A percentile compares a stretch with the other conserved stretches of the same genome.
These are phyloP conservation scores for Diaporthe caulivora DNA, from an alignment of 2,329 filamentous ascomycete species.

Conservation along the genomic window DNA sequence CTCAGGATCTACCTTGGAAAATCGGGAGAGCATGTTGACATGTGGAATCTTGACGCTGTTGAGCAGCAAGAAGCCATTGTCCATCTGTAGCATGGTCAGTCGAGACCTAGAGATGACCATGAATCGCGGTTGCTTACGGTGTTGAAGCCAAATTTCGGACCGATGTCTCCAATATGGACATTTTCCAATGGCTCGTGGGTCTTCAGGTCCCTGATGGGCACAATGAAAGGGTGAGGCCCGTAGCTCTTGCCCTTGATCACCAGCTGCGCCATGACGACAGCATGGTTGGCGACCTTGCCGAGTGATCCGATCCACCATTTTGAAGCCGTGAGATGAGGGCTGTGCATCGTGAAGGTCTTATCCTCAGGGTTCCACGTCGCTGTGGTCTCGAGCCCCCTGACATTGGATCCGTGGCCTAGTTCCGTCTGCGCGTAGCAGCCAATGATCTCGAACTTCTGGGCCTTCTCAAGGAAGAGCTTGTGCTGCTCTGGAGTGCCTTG, in stretches of 20 bases:
- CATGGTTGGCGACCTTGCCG: conserved; percentile 81
- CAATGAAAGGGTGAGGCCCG: conserved; percentile 83
- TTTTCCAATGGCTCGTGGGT: conserved; percentile 78
- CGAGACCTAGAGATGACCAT: neutral
- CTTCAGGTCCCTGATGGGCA: conserved; percentile 78
- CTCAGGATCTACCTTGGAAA: conserved; percentile 75
- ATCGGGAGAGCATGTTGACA: conserved; percentile 79
- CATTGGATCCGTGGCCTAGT: conserved; percentile 83
- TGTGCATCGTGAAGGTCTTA: conserved; percentile 82
- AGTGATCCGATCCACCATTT: conserved; percentile 91
- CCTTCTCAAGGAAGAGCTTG: conserved; percentile 77
- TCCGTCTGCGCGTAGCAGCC: conserved; percentile 88
- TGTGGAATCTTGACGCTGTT: conserved; percentile 83
- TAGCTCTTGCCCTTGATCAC: conserved; percentile 75
- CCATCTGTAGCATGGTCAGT: conserved; percentile 62
- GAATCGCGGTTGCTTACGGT: conserved; percentile 53
- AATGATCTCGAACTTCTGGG: conserved; percentile 77
- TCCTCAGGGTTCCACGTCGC: conserved; percentile 80
- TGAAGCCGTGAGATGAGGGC: conserved; percentile 78
- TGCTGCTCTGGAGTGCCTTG: conserved; percentile 81
- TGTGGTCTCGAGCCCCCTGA: conserved; percentile 78
- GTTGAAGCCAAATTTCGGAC: conserved; percentile 84
- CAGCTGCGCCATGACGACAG: conserved; percentile 83
- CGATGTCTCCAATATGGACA: conserved; percentile 83
- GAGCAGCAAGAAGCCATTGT: conserved; percentile 84